phyloP scores from a whole-genome alignment of 306 rosid species.

The Prunus kanzakura region DNA sequence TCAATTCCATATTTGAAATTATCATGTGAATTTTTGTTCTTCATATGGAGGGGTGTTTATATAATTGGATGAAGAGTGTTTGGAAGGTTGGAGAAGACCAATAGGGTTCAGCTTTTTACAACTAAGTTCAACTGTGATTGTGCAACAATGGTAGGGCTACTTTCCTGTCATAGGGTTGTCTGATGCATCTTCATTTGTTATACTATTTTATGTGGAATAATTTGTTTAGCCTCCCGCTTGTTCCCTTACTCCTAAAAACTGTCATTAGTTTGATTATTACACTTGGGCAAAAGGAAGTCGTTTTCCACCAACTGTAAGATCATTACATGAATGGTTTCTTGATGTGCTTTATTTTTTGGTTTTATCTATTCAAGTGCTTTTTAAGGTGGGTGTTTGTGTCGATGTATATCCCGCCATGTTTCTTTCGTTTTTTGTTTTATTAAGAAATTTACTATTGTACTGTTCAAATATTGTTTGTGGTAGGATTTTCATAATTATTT shows the following conservation, averaged over 20 bases:
- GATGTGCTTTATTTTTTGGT: background rate
- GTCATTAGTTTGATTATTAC: background rate
- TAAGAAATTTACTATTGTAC: background rate
- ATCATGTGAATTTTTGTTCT: background rate
- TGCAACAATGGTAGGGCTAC: background rate
- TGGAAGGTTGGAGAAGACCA: background rate
- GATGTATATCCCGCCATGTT: no score
- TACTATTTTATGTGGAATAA: background rate
- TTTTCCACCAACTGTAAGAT: background rate
- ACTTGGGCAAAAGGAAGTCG: background rate
- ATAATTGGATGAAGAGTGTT: background rate
- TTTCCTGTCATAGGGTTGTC: background rate
- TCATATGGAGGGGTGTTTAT: background rate
- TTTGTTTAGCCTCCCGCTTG: background rate
- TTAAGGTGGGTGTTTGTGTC: no score
- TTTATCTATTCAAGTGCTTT: background rate
- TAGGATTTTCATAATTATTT: background rate
- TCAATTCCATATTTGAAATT: background rate
- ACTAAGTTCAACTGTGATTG: background rate
- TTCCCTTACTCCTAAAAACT: background rate
- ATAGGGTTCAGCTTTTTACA: background rate
- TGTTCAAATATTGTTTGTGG: background rate
- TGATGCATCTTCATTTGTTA: background rate
- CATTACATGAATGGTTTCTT: background rate
- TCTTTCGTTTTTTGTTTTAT: background rate